A percentile compares a stretch with the other conserved stretches of the same genome.
phyloP scores from a whole-genome alignment of 768 basidiomycete genomes.

The Tulasnella sp. region DNA sequence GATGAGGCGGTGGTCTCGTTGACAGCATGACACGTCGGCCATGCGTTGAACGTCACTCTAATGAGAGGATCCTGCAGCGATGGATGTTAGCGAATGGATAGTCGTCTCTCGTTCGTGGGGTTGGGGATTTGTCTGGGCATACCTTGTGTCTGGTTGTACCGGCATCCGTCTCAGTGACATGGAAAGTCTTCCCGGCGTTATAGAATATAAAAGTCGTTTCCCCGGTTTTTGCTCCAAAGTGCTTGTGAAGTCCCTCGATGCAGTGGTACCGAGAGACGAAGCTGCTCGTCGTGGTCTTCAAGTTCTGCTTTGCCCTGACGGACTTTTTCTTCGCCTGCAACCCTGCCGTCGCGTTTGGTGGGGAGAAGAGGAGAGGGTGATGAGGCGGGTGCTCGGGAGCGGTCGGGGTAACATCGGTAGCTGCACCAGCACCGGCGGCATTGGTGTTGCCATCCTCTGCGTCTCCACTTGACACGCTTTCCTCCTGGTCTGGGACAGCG shows the following conservation, averaged over 20 bases:
- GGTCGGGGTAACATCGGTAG: constrained; percentile 18
- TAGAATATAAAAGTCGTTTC: constrained; percentile 87
- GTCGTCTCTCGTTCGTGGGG: background rate
- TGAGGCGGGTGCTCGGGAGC: constrained; percentile 5
- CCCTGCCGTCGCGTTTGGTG: constrained; percentile 5
- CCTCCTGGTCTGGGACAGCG: constrained; percentile 53
- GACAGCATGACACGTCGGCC: constrained; percentile 90
- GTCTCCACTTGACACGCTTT: constrained; percentile 76
- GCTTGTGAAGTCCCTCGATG: constrained; percentile 72
- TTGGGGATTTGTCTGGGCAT: constrained; percentile 34
- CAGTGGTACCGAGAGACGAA: constrained; percentile 88
- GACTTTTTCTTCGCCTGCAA: constrained; percentile 64
- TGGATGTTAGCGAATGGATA: background rate
- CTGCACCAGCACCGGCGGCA: background rate
- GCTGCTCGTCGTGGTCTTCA: constrained; percentile 87
- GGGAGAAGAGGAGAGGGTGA: constrained; percentile 31
- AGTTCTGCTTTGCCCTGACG: constrained; percentile 82
- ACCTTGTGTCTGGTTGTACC: constrained; percentile 80
- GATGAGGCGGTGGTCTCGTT: constrained; percentile 76
- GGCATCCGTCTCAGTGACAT: constrained; percentile 86
- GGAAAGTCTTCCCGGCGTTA: constrained; percentile 79
- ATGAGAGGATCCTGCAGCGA: constrained; percentile 77
- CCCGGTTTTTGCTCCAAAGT: constrained; percentile 76
- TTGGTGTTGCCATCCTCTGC: constrained; percentile 35
- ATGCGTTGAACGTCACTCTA: constrained; percentile 78